Percentiles rank a stretch among this genome's conserved stretches.
These are phyloP conservation scores for Hypoxylon sp. DNA, from an alignment of 2,329 filamentous ascomycete species.

Conservation along the genomic window DNA sequence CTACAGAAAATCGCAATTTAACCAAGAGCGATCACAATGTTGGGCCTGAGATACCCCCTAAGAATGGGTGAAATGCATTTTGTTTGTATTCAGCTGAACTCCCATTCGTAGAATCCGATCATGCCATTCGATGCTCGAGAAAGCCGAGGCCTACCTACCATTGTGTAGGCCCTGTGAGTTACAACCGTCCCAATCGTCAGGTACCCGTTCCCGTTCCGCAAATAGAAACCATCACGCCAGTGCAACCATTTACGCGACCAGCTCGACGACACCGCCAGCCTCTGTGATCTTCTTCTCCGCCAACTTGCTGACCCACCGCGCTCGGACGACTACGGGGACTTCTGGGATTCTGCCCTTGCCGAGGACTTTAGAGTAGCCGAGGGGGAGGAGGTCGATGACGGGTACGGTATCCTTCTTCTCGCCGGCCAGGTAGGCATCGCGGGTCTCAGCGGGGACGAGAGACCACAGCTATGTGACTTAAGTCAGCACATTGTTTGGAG, in stretches of 20 bases:
- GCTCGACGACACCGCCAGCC: constrained; percentile 94
- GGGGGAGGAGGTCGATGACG: constrained; percentile 95
- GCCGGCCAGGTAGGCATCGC: constrained; percentile 88
- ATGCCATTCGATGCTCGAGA: constrained; percentile 49
- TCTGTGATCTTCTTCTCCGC: constrained; percentile 99
- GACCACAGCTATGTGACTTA: constrained; percentile 80
- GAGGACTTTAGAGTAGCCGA: constrained; percentile 98
- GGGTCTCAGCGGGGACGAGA: constrained; percentile 91
- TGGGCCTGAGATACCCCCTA: constrained; percentile 1
- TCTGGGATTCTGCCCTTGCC: constrained; percentile 97
- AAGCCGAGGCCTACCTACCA: constrained; percentile 45
- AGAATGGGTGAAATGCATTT: constrained; percentile 45
- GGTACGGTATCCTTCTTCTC: constrained; percentile 89
- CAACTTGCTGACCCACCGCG: constrained; percentile 93
- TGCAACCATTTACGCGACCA: constrained; percentile 78
- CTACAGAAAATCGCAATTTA: not conserved
- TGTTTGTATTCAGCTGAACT: constrained; percentile 47
- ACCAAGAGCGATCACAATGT: constrained; percentile 26
- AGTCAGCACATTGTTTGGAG: constrained; percentile 13
- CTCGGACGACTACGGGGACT: constrained; percentile 93
- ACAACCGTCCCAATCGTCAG: constrained; percentile 45
- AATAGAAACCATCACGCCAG: constrained; percentile 39
- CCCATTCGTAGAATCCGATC: constrained; percentile 47
- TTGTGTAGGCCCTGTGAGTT: constrained; percentile 43
- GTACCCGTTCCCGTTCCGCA: constrained; percentile 45